Base-by-base conservation (phyloP, 2,329 filamentous ascomycete genomes). In the Raffaelea albimanens region DNA sequence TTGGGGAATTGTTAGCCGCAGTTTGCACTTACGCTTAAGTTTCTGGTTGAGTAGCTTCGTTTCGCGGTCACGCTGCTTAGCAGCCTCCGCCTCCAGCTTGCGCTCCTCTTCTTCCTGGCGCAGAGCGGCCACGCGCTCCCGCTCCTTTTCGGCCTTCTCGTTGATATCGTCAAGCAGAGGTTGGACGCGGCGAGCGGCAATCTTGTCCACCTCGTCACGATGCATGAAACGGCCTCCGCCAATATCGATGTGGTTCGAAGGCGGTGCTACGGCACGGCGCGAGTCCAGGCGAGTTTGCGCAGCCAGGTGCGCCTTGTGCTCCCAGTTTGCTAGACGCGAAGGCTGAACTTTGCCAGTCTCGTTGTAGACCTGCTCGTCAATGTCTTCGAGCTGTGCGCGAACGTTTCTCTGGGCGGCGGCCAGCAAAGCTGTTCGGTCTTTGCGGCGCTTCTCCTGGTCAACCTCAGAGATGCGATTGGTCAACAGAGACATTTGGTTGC, bases 111-210 rank as follows among this genome's bases (percentile, higher is more conserved):
- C 71, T 50, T 88, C 83, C 18, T 80, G 61, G 39, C 76, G 73
- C 11, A 77, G 64, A 53, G 82, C 77, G 42, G 81, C 71, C 51
- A 85, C 75, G 50, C 82, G 75, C 43, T 83, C 85, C 36, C 78
- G 73, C 60, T 88, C 82, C 52, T 73, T 73, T 58, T 89, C 84
- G 0, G 86, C 86, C 59, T 82, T 86, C 45, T 86, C 82, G 46
- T 83, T 82, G 52, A 96, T 93, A 54, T 94, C 86, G 55, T 95
- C 83, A 5, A 96, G 63, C 0, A 93, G 80, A 4, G 90, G 90
- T 61, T 91, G 86, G 16, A 96, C 76, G 55, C 83, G 80, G 41
- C 76, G 79, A 13, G 80, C 76, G 3, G 90, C 90, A 55, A 95
- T 85, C 5, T 79, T 80, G 53, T 96, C 81, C 16, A 96, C 80